Evolutionary conservation across 1,139 yeast species (phyloP).

Genomic region (Nakaseomyces delphensis): DNA sequence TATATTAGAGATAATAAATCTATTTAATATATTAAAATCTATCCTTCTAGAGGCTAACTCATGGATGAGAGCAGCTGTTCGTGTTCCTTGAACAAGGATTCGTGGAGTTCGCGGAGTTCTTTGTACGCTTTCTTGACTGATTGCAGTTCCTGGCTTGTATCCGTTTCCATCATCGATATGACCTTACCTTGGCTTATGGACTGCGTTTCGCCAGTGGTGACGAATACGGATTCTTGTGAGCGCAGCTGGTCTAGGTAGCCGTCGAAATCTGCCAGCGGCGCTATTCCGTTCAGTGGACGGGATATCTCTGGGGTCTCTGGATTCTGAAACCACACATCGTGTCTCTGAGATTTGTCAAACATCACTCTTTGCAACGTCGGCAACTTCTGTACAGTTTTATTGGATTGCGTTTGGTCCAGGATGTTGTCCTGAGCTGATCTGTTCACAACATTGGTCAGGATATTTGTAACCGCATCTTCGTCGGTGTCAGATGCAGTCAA

Average conservation of each 20-base stretch:
- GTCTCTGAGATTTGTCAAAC: constrained; percentile 37
- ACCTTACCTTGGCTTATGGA: constrained; percentile 7
- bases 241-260: constrained; percentile 42
- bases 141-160: constrained; percentile 33
- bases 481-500: constrained; percentile 32
- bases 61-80: constrained; percentile 32
- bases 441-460: constrained; percentile 18
- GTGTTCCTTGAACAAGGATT: constrained; percentile 49
- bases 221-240: constrained; percentile 45
- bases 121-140: constrained; percentile 49
- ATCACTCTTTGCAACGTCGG: constrained; percentile 58
- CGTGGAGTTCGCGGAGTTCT: constrained; percentile 52
- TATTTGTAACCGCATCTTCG: constrained; percentile 32
- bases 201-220: constrained; percentile 29
- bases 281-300: constrained; percentile 6
- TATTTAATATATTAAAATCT: too few species aligned
- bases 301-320: constrained; percentile 17
- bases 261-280: constrained; percentile 31
- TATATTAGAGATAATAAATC: too few species aligned
- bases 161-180: not conserved
- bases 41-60: too few species aligned
- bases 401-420: constrained; percentile 5
- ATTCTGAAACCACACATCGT: constrained; percentile 44
- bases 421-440: not conserved
- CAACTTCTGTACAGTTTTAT: constrained; percentile 24